Evolutionary conservation across 2,329 filamentous ascomycete genomes (phyloP).

Genomic region (Stagonosporopsis tanaceti): DNA sequence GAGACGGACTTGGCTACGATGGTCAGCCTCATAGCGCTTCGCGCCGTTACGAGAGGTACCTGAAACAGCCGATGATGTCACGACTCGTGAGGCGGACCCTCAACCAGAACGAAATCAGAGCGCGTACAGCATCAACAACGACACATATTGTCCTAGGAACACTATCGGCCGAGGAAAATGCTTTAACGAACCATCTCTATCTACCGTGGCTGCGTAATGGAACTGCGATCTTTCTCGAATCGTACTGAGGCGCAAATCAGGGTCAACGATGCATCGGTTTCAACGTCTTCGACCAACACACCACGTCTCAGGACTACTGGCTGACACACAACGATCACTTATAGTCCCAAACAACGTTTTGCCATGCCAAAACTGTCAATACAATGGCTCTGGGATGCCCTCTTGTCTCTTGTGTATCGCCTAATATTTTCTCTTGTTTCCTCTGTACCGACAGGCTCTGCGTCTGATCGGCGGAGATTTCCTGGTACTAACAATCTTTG

Average conservation of each 20-base stretch:
- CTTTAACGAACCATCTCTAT: background rate
- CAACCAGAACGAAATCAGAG: background rate
- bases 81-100: background rate
- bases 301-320: conserved; percentile 16
- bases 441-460: conserved; percentile 5
- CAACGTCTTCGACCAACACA: conserved; percentile 8
- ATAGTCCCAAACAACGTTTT: conserved; percentile 9
- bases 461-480: background rate
- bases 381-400: conserved; percentile 2
- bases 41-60: background rate
- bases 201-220: background rate
- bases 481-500: background rate
- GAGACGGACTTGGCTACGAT: background rate
- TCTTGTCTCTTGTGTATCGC: background rate
- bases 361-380: conserved; percentile 3
- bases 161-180: background rate
- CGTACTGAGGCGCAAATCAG: background rate
- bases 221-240: background rate
- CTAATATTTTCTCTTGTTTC: background rate
- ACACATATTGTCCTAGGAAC: background rate
- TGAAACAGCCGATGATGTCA: conserved; percentile 20
- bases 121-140: background rate
- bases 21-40: conserved; percentile 2
- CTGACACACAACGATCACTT: conserved; percentile 10
- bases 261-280: conserved; percentile 8